A percentile compares a stretch with the other conserved stretches of the same genome.
phyloP scores from a whole-genome alignment of 2,329 filamentous ascomycete species.

The Diplodia corticola region DNA sequence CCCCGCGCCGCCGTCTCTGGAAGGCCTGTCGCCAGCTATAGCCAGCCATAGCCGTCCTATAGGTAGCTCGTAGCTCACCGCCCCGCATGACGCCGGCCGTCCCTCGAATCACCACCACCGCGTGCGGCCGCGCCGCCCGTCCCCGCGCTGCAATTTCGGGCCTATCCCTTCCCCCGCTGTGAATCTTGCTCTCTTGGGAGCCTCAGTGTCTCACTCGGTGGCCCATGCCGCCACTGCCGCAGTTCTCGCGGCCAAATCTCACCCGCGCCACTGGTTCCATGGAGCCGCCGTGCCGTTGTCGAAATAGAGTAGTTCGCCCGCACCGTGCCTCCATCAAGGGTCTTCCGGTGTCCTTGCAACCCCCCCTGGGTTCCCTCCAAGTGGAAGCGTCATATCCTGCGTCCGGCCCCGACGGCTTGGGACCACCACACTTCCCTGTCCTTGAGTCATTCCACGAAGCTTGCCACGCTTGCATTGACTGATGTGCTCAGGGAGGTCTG shows the following conservation, averaged over 20 bases:
- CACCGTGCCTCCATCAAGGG: not conserved
- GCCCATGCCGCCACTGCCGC: slow-evolving; percentile 1
- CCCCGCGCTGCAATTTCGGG: slow-evolving; percentile 9
- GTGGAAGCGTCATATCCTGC: slow-evolving; percentile 3
- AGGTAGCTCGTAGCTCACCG: too few relatives aligned
- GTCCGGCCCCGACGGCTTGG: not conserved
- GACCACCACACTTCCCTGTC: not conserved
- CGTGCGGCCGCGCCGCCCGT: not conserved
- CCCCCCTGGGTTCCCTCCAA: not conserved
- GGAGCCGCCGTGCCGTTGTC: not conserved
- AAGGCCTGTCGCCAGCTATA: not conserved
- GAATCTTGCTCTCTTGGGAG: slow-evolving; percentile 4
- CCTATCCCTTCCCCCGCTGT: not conserved
- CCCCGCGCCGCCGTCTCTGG: not conserved
- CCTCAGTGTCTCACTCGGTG: not conserved
- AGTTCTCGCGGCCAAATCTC: not conserved
- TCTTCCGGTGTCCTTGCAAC: slow-evolving; percentile 4
- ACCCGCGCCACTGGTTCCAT: not conserved
- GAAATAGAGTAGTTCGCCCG: slow-evolving; percentile 14
- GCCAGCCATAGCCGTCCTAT: not conserved
- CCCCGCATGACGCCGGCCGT: not conserved
- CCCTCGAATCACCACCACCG: not conserved
- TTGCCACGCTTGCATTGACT: not conserved
- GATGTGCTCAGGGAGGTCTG: not conserved
- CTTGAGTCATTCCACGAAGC: not conserved